Evolutionary conservation across 179 eudicot genomes (phyloP).

Genomic region (Heliamphora pulchella): DNA sequence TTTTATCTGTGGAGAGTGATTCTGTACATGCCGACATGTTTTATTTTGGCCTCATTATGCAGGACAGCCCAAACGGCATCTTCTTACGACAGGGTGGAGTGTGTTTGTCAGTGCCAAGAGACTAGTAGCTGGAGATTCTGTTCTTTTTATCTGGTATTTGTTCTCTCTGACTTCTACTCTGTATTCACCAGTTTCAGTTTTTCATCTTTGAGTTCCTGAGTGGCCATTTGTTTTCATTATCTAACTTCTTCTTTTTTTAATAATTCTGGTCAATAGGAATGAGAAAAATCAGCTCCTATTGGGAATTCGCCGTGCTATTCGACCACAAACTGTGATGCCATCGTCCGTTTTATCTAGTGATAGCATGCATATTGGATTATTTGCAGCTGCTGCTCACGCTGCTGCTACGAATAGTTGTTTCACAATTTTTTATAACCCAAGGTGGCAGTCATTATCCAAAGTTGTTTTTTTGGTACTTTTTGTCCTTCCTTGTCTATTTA

Average conservation of each 20-base stretch:
- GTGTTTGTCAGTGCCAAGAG: constrained; percentile 99
- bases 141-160: constrained; percentile 83
- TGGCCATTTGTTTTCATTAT: not conserved
- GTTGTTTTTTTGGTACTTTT: constrained; percentile 2
- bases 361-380: constrained; percentile 98
- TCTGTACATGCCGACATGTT: constrained; percentile 9
- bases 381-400: constrained; percentile 99
- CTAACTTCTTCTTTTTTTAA: not conserved
- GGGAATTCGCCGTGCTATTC: constrained; percentile 93
- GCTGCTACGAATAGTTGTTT: constrained; percentile 96
- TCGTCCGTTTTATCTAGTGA: constrained; percentile 98
- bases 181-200: not conserved
- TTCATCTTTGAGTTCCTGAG: not conserved
- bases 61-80: constrained; percentile 99
- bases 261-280: constrained; percentile 45
- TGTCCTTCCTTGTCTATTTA: constrained; percentile 19
- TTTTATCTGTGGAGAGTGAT: not conserved
- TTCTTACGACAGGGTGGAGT: constrained; percentile 99
- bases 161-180: constrained; percentile 11
- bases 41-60: constrained; percentile 25
- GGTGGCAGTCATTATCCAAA: constrained; percentile 33
- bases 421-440: constrained; percentile 88
- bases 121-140: constrained; percentile 99
- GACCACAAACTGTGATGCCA: constrained; percentile 99
- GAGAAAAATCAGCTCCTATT: constrained; percentile 95